Evolutionary conservation across 768 basidiomycete species (phyloP).

Genomic region (Lentinula raphanica): DNA sequence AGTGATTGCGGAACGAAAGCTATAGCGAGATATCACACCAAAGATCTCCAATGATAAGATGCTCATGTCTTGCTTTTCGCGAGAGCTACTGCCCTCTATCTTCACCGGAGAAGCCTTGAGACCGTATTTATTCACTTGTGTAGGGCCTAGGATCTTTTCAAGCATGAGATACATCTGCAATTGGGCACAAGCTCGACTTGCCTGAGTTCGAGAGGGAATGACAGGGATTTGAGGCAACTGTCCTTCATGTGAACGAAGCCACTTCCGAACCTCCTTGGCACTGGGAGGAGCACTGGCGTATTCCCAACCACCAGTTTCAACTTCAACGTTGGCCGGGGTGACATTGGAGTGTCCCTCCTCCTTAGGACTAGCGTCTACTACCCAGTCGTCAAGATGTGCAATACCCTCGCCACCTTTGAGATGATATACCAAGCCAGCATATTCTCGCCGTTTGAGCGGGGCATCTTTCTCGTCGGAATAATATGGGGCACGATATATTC

Average conservation of each 20-base stretch:
- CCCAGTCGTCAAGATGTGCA: conserved; percentile 57
- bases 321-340: not conserved
- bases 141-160: conserved; percentile 63
- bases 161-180: not conserved
- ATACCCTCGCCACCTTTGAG: conserved; percentile 63
- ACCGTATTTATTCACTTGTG: conserved; percentile 68
- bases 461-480: conserved; percentile 73
- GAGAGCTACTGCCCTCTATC: conserved; percentile 16
- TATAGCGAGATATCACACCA: conserved; percentile 51
- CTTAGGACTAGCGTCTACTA: not conserved
- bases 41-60: conserved; percentile 82
- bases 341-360: not conserved
- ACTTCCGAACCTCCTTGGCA: conserved; percentile 44
- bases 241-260: conserved; percentile 38
- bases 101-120: conserved; percentile 52
- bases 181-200: conserved; percentile 17
- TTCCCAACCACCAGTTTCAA: conserved; percentile 59
- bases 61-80: conserved; percentile 72
- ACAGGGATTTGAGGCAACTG: not conserved
- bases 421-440: conserved; percentile 71
- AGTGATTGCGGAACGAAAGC: not conserved
- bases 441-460: conserved; percentile 65
- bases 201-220: conserved; percentile 44
- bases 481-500: conserved; percentile 71
- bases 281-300: conserved; percentile 70